Evolutionary conservation across 2,329 filamentous ascomycete genomes (phyloP).

Genomic region (Tolypocladium amazonense): DNA sequence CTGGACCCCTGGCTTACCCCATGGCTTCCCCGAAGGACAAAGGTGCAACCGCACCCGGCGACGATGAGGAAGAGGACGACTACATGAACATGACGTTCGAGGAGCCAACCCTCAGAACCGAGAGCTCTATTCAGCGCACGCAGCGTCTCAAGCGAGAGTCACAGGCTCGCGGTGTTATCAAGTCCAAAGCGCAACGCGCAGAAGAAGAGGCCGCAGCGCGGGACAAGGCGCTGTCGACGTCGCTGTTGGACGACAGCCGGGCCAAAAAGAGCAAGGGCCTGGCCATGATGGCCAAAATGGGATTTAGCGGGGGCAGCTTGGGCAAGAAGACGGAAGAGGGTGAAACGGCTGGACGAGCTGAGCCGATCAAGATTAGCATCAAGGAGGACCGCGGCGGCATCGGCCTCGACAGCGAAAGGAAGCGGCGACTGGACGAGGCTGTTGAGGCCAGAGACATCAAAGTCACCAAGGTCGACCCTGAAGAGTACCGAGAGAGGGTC

Average conservation of each 20-base stretch:
- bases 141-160: conserved; percentile 49
- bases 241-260: conserved; percentile 48
- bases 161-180: conserved; percentile 55
- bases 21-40: conserved; percentile 7
- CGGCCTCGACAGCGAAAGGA: conserved; percentile 73
- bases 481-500: conserved; percentile 64
- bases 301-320: conserved; percentile 70
- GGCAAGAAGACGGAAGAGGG: conserved; percentile 47
- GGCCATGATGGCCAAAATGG: conserved; percentile 95
- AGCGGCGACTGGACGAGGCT: conserved; percentile 60
- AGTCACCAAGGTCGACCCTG: conserved; percentile 50
- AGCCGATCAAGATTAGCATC: conserved; percentile 66
- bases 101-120: conserved; percentile 46
- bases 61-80: conserved; percentile 79
- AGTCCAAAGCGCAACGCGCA: conserved; percentile 77
- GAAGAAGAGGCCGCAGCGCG: conserved; percentile 61
- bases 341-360: conserved; percentile 28
- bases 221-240: conserved; percentile 66
- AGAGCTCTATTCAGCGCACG: conserved; percentile 45
- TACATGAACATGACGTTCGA: conserved; percentile 95
- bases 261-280: conserved; percentile 71
- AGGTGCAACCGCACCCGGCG: conserved; percentile 12
- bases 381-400: conserved; percentile 78
- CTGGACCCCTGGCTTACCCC: not conserved
- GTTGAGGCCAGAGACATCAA: conserved; percentile 43